Evolutionary conservation across 106 monocot species (phyloP).

Genomic region (Apostasia ramifera): DNA sequence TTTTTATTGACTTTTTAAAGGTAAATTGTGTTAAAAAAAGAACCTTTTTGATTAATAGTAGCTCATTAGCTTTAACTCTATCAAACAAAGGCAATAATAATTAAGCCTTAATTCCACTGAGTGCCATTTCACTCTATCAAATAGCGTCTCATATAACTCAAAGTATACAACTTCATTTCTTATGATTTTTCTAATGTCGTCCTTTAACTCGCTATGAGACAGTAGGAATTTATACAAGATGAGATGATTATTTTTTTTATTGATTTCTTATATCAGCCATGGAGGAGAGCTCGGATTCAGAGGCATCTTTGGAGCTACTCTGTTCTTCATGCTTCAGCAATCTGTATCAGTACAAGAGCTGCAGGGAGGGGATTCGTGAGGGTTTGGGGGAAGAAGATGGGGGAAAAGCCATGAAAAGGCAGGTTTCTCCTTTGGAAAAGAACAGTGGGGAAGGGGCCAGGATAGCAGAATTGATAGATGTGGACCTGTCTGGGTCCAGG

Average conservation of each 20-base stretch:
- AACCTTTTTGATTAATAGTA: too few species aligned
- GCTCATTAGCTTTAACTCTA: too few species aligned
- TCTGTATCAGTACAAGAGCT: not conserved
- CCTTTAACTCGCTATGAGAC: too few species aligned
- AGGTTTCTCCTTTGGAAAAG: constrained; percentile 1
- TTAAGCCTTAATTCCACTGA: too few species aligned
- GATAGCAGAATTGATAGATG: not conserved
- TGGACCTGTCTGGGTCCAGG: not conserved
- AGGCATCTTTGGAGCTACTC: not conserved
- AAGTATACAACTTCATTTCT: too few species aligned
- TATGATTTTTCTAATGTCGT: too few species aligned
- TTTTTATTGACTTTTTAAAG: too few species aligned
- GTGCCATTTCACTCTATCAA: too few species aligned
- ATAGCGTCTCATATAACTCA: too few species aligned
- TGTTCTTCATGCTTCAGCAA: not conserved
- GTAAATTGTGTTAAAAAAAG: too few species aligned
- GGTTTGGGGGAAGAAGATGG: not conserved
- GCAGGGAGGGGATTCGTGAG: not conserved
- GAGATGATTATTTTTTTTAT: not conserved
- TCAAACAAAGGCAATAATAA: too few species aligned
- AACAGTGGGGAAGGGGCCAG: not conserved
- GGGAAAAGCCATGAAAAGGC: not conserved
- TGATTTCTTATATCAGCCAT: not conserved
- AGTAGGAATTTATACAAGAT: too few species aligned
- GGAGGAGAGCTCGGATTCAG: not conserved